Conservation (phyloP, 2,329 filamentous ascomycete species). For the Parastagonospora nodorum region DNA sequence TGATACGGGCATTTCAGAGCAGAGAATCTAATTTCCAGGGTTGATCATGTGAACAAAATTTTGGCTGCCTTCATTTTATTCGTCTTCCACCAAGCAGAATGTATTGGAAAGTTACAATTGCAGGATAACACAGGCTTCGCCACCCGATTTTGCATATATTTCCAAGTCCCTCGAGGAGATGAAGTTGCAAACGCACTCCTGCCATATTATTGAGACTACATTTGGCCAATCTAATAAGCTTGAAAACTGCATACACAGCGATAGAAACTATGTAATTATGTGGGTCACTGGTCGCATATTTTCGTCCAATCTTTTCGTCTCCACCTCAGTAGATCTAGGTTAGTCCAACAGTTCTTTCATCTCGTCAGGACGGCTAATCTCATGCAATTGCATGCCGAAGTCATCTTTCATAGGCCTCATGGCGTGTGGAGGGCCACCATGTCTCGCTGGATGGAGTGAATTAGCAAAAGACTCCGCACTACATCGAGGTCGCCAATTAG, state of each 20-base stretch:
- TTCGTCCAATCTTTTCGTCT: neutral
- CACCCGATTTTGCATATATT: neutral
- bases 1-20: neutral
- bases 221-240: neutral
- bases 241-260: neutral
- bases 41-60: too few relatives aligned
- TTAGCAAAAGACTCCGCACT: too few relatives aligned
- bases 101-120: too few relatives aligned
- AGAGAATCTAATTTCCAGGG: neutral
- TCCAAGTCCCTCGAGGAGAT: neutral
- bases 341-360: neutral
- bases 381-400: neutral
- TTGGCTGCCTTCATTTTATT: too few relatives aligned
- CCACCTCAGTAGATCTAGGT: neutral
- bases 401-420: neutral
- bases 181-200: neutral
- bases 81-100: too few relatives aligned
- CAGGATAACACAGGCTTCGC: neutral
- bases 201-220: neutral
- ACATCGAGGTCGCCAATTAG: too few relatives aligned
- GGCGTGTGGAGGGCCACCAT: too few relatives aligned
- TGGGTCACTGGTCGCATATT: neutral
- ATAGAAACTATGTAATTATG: neutral
- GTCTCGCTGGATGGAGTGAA: too few relatives aligned
- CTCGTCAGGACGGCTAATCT: neutral